These are phyloP conservation scores for Hirsutella minnesotensis DNA, from an alignment of 2,329 filamentous ascomycete species.

Conservation along the genomic window DNA sequence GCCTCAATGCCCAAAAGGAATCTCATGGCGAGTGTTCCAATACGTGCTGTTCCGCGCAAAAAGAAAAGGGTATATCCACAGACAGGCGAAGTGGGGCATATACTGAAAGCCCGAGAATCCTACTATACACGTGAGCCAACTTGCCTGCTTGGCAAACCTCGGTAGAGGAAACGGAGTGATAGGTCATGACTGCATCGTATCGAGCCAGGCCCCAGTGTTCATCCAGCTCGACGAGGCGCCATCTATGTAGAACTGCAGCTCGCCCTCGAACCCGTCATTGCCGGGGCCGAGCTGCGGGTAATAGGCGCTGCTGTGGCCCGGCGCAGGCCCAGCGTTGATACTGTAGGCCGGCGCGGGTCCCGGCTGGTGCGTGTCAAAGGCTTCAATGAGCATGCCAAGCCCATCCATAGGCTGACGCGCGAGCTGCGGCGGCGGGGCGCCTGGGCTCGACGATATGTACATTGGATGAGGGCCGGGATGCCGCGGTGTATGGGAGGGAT, in stretches of 20 bases:
- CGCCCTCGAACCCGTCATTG: constrained; percentile 33
- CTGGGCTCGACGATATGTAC: constrained; percentile 4
- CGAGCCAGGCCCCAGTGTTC: constrained; percentile 5
- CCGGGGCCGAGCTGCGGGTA: constrained; percentile 16
- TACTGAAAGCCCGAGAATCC: too few species aligned
- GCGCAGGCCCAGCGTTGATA: not conserved
- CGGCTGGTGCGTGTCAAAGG: constrained; percentile 22
- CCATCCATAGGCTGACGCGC: constrained; percentile 16
- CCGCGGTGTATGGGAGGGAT: not conserved
- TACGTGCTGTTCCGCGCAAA: too few species aligned
- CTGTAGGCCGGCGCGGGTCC: constrained; percentile 7
- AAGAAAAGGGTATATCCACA: too few species aligned
- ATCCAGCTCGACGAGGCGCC: constrained; percentile 15
- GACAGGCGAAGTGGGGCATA: too few species aligned
- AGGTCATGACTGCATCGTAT: constrained; percentile 3
- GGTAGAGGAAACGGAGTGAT: too few species aligned
- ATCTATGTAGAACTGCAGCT: constrained; percentile 31
- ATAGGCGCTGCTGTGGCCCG: not conserved
- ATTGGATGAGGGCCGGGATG: constrained; percentile 9
- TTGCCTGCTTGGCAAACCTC: too few species aligned
- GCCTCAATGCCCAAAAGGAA: too few species aligned
- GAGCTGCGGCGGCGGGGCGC: constrained; percentile 7
- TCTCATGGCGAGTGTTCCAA: too few species aligned
- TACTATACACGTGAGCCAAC: too few species aligned
- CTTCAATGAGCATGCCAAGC: constrained; percentile 29